phyloP scores from a whole-genome alignment of 192 early-diverging fungal species.

The Coemansia sp. region DNA sequence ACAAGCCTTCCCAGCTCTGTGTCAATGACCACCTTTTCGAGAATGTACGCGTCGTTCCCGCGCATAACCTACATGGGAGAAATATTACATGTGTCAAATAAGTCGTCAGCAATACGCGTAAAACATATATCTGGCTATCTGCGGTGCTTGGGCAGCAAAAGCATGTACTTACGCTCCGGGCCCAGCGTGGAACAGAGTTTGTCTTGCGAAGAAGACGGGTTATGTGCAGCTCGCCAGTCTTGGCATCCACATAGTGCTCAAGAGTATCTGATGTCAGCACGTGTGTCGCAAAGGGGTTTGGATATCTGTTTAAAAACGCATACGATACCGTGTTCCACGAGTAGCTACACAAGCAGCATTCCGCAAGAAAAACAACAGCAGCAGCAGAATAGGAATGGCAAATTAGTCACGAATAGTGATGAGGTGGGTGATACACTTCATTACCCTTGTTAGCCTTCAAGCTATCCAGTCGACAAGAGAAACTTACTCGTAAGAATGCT shows the following conservation, averaged over 20 bases:
- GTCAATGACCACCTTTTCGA: constrained; percentile 89
- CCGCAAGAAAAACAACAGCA: too few relatives aligned
- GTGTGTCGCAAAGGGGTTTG: constrained; percentile 96
- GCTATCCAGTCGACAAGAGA: too few relatives aligned
- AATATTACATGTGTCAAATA: neutral
- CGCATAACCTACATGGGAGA: constrained; percentile 65
- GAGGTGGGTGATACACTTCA: too few relatives aligned
- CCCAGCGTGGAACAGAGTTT: constrained; percentile 88
- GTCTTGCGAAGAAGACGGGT: constrained; percentile 90
- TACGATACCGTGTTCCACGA: constrained; percentile 83
- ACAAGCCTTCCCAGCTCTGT: constrained; percentile 72
- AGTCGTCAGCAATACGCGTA: neutral
- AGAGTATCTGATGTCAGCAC: constrained; percentile 93
- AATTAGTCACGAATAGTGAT: neutral
- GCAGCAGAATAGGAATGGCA: neutral
- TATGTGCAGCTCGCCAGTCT: constrained; percentile 78
- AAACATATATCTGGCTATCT: neutral
- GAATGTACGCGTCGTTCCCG: constrained; percentile 81
- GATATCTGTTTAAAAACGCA: constrained; percentile 93
- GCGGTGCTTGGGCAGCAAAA: neutral
- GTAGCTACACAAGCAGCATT: constrained; percentile 38
- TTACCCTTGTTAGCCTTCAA: neutral
- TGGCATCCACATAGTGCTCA: constrained; percentile 75
- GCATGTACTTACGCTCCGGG: constrained; percentile 47
- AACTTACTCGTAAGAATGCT: constrained; percentile 70